A percentile compares a stretch with the other conserved stretches of the same genome.
phyloP scores from a whole-genome alignment of 352 stramenopile genomes.

The Phytopythium vexans region DNA sequence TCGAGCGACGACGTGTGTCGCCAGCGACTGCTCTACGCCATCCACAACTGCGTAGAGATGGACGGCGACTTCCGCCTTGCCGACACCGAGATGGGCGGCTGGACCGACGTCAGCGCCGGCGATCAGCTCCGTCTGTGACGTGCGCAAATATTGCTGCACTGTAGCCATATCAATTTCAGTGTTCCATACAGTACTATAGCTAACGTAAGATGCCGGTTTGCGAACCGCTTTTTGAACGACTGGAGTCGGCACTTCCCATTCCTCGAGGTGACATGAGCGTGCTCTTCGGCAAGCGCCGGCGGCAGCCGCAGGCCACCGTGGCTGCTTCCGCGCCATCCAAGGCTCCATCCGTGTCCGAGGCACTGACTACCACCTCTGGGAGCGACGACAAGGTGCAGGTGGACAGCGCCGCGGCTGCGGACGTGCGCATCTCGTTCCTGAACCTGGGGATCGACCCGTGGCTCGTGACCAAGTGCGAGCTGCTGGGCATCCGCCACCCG shows the following conservation, averaged over 20 bases:
- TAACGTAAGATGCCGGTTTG: background rate
- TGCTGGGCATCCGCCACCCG: slow-evolving; percentile 83
- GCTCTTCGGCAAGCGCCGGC: slow-evolving; percentile 74
- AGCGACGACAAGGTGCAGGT: slow-evolving; percentile 45
- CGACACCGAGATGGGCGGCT: slow-evolving; percentile 79
- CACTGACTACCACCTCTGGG: background rate
- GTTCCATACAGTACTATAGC: background rate
- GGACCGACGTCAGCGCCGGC: slow-evolving; percentile 58
- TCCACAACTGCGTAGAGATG: slow-evolving; percentile 88
- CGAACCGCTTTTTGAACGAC: too few species aligned
- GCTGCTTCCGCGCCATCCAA: background rate
- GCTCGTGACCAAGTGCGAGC: slow-evolving; percentile 83
- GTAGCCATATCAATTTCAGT: background rate
- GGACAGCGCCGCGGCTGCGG: slow-evolving; percentile 26
- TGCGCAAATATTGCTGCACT: background rate
- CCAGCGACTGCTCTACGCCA: slow-evolving; percentile 70
- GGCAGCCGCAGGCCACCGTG: slow-evolving; percentile 13
- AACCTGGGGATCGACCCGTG: slow-evolving; percentile 85
- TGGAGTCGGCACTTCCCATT: too few species aligned
- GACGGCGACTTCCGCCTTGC: slow-evolving; percentile 85
- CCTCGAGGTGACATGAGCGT: slow-evolving; percentile 48
- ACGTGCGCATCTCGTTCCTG: slow-evolving; percentile 73
- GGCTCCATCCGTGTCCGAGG: background rate
- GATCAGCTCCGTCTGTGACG: slow-evolving; percentile 58
- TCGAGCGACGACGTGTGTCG: slow-evolving; percentile 71